Base-by-base conservation (phyloP, 2,329 filamentous ascomycete species). In the Beauveria scarabaeidicola region DNA sequence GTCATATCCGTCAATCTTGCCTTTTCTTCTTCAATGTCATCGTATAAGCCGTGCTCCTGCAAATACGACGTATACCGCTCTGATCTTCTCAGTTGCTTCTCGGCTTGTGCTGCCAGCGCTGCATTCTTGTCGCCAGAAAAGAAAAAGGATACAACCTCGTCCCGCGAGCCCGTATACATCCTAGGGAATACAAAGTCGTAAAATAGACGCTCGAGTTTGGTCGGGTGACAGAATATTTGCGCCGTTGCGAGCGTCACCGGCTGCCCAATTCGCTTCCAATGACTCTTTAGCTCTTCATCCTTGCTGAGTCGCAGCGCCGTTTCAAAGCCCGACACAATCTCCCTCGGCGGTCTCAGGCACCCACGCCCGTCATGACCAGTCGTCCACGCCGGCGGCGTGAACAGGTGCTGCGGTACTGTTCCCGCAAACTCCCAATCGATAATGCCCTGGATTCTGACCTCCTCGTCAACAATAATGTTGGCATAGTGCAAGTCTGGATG, bases 401-500 rank as follows among this genome's bases (percentile, higher is more conserved):
- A 66, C 3, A 65, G 32, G 17, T 61, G 52, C 17, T 38, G 61
- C 2, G 64, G 64, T 25, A 65, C 54, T 21, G 60, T 63, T 29
- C 61, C 40, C 3, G 62, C 36, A 36, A 62, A 64, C 57, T 69
- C 66, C 67, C 67, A 69, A 52, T 69, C 68, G 27, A 70, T 63
- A 48, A 69, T 57, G 36, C 61, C 63, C 1, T 58, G 61, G n/a
- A 68, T 63, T n/a, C 61, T 53, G 36, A 65, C 66, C 11, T 66
- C 47, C 36, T 66, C 61, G 25, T 64, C 55, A 41, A 69, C 58
- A 36, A 69, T 65, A 4, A 67, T 64, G 51, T 69, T 70, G 23
- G 62, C 44, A 43, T 59, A 62, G 51, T 62, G 53, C n/a, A 46
- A n/a, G 43, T 66, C 64, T 3, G 46, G 51, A 52, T 65, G 64